Conservation (phyloP, 116 monocot genomes). For the Papilionanthe hybrid region DNA sequence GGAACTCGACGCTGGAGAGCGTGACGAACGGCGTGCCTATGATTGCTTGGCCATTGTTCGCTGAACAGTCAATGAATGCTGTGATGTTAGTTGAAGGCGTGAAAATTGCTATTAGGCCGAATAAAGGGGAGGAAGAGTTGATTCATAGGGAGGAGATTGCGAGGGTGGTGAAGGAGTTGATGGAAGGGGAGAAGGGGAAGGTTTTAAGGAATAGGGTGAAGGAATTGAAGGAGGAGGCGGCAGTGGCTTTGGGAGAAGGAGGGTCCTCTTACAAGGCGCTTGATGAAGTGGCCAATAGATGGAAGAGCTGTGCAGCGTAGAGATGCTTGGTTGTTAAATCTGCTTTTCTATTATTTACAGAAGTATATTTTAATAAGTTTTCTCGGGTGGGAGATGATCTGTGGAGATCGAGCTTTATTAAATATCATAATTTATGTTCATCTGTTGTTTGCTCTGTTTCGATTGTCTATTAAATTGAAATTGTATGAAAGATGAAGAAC, state of each 20-base stretch:
- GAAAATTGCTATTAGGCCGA: constrained; percentile 15
- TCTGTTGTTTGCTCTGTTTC: too few relatives aligned
- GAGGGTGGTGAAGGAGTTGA: constrained; percentile 15
- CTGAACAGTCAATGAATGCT: constrained; percentile 33
- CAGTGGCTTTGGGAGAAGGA: constrained; percentile 12
- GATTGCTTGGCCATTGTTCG: constrained; percentile 38
- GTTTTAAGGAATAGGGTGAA: constrained; percentile 15
- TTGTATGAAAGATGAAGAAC: too few relatives aligned
- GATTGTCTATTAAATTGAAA: too few relatives aligned
- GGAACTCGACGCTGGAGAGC: constrained; percentile 92
- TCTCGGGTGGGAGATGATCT: too few relatives aligned
- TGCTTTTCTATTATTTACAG: too few relatives aligned
- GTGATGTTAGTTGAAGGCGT: constrained; percentile 15
- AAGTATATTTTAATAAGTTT: too few relatives aligned
- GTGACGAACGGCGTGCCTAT: constrained; percentile 55
- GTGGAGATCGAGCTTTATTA: too few relatives aligned
- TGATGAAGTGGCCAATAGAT: background rate
- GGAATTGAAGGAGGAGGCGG: constrained; percentile 20
- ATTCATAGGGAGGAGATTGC: constrained; percentile 23
- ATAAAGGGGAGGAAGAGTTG: constrained; percentile 11
- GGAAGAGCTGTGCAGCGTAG: constrained; percentile 2
- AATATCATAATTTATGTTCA: too few relatives aligned
- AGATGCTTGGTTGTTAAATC: too few relatives aligned
- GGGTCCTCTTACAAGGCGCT: constrained; percentile 23
- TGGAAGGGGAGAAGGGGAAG: constrained; percentile 28